Percentiles rank a stretch among this genome's conserved stretches.
Conservation (phyloP, 306 rosid species). For the Mucuna pruriens region DNA sequence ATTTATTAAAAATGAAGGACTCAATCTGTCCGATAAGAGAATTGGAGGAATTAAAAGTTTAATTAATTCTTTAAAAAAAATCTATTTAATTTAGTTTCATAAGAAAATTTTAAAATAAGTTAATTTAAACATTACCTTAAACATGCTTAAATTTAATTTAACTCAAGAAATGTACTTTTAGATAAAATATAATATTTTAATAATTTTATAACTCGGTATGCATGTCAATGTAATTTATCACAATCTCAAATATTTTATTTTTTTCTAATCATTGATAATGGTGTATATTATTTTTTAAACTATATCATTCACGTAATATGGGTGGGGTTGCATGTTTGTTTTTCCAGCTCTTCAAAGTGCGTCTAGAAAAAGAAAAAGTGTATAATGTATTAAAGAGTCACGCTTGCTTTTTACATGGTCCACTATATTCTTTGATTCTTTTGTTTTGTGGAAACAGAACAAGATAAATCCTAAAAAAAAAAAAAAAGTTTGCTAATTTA, state of each 20-base stretch:
- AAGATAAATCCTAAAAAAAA: background rate
- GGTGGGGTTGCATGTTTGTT: constrained; percentile 20
- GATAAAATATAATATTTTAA: no score
- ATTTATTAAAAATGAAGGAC: no score
- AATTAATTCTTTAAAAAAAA: no score
- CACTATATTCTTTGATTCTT: background rate
- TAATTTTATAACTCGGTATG: no score
- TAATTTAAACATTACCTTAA: no score
- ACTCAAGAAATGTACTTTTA: background rate
- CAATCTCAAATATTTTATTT: no score
- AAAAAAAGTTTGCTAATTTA: background rate
- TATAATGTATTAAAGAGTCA: background rate
- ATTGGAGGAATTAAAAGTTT: no score
- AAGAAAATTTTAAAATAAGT: no score
- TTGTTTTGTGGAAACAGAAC: background rate
- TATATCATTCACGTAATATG: background rate
- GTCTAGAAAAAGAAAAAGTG: constrained; percentile 38
- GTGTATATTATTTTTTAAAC: background rate
- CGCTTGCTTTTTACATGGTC: constrained; percentile 18
- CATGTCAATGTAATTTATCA: background rate
- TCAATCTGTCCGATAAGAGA: no score
- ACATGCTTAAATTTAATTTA: background rate
- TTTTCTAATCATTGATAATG: background rate
- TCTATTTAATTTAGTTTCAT: no score
- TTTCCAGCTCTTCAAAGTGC: background rate